Evolutionary conservation across 2,329 filamentous ascomycete genomes (phyloP).

Genomic region (Sporothrix brasiliensis): DNA sequence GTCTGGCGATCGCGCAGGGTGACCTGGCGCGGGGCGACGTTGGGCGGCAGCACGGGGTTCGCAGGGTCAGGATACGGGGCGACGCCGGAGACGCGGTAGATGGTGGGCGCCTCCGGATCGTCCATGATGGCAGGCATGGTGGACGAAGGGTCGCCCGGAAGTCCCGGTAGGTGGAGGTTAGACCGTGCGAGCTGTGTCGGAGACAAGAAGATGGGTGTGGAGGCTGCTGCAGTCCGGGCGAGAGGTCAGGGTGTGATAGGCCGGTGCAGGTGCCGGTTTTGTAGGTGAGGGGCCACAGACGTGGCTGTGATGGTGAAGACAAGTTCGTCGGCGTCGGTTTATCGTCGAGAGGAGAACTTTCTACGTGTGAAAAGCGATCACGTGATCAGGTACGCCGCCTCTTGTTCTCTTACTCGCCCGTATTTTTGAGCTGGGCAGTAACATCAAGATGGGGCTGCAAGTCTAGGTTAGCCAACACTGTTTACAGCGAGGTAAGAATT

Average conservation of each 20-base stretch:
- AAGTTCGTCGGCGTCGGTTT: neutral
- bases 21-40: slow-evolving; percentile 74
- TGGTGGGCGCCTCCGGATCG: slow-evolving; percentile 70
- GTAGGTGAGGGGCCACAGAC: neutral
- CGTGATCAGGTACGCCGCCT: slow-evolving; percentile 6
- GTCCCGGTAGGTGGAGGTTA: neutral
- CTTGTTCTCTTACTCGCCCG: neutral
- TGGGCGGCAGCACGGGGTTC: slow-evolving; percentile 65
- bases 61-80: slow-evolving; percentile 65
- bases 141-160: slow-evolving; percentile 21
- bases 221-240: neutral
- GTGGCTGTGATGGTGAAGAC: neutral
- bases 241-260: neutral
- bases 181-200: neutral
- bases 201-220: neutral
- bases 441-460: neutral
- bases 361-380: neutral
- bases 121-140: slow-evolving; percentile 77
- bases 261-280: neutral
- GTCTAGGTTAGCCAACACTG: slow-evolving; percentile 1
- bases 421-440: neutral
- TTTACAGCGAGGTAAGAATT: neutral
- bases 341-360: slow-evolving; percentile 8
- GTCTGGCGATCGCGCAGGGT: slow-evolving; percentile 83
- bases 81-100: slow-evolving; percentile 69